These are phyloP conservation scores for Neocatenulostroma microsporum DNA, from an alignment of 2,329 filamentous ascomycete genomes.

Conservation along the genomic window DNA sequence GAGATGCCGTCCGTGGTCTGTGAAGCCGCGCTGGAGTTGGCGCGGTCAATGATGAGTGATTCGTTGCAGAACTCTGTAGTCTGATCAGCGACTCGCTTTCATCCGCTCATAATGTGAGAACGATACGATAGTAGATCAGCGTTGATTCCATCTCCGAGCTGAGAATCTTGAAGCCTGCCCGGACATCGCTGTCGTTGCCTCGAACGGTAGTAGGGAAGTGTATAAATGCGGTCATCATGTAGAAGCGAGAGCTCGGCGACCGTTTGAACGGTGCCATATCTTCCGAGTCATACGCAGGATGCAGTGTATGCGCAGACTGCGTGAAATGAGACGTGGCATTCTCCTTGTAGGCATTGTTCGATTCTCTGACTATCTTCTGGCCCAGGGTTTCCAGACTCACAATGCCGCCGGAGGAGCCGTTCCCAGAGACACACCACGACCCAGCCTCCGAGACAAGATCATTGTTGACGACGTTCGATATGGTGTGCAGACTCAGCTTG, in stretches of 20 bases:
- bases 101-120: too few species aligned
- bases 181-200: slow-evolving; percentile 23
- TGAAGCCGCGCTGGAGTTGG: slow-evolving; percentile 34
- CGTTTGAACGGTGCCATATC: slow-evolving; percentile 12
- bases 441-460: slow-evolving; percentile 31
- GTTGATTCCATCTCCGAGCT: slow-evolving; percentile 36
- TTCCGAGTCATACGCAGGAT: slow-evolving; percentile 11
- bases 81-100: too few species aligned
- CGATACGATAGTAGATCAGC: slow-evolving; percentile 39
- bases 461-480: slow-evolving; percentile 36
- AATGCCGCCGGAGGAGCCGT: slow-evolving; percentile 9
- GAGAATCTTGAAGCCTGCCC: slow-evolving; percentile 37
- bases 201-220: slow-evolving; percentile 32
- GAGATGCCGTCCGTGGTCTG: slow-evolving; percentile 33
- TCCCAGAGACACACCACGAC: slow-evolving; percentile 1
- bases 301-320: slow-evolving; percentile 8
- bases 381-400: slow-evolving; percentile 33
- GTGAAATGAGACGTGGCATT: slow-evolving; percentile 18
- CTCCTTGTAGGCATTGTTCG: slow-evolving; percentile 27
- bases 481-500: slow-evolving; percentile 36
- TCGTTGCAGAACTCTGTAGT: slow-evolving; percentile 42
- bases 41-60: slow-evolving; percentile 36
- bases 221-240: slow-evolving; percentile 32
- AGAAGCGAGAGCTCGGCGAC: slow-evolving; percentile 32
- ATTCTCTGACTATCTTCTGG: slow-evolving; percentile 35